Percentiles rank a stretch among this genome's conserved stretches.
Conservation (phyloP, 352 stramenopile genomes). For the Phytophthora macrochlamydospora region DNA sequence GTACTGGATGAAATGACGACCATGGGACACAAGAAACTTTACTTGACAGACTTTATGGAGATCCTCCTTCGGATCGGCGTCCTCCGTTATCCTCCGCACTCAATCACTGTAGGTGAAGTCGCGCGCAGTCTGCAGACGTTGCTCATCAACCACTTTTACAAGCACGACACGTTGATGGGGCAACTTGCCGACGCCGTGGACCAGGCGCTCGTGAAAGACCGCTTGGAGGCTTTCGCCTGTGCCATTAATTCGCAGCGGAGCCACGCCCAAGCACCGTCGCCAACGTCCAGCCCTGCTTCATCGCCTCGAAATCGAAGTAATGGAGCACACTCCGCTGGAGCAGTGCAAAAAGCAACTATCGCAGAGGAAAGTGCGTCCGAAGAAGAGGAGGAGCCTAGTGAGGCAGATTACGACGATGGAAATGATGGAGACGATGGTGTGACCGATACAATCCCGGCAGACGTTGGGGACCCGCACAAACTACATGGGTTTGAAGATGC, state of each 20-base stretch:
- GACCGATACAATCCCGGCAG: too few relatives aligned
- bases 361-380: slow-evolving; percentile 20
- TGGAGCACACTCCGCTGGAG: slow-evolving; percentile 17
- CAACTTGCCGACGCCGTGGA: slow-evolving; percentile 66
- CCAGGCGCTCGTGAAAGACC: slow-evolving; percentile 60
- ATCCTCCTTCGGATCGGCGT: slow-evolving; percentile 63
- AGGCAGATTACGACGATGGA: not conserved
- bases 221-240: slow-evolving; percentile 61
- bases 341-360: slow-evolving; percentile 11
- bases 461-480: too few relatives aligned
- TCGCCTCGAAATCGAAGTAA: slow-evolving; percentile 13
- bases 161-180: slow-evolving; percentile 63
- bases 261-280: not conserved
- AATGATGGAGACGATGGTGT: too few relatives aligned
- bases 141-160: slow-evolving; percentile 69
- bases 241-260: slow-evolving; percentile 51
- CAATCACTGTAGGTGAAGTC: slow-evolving; percentile 43
- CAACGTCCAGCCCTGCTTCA: not conserved
- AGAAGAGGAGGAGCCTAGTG: slow-evolving; percentile 17
- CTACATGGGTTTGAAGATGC: too few relatives aligned
- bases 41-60: slow-evolving; percentile 82
- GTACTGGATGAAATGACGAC: slow-evolving; percentile 81
- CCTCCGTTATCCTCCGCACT: slow-evolving; percentile 60
- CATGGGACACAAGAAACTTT: slow-evolving; percentile 73
- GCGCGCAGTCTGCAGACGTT: slow-evolving; percentile 63